These are phyloP conservation scores for Lizanozyma gosingica DNA, from an alignment of 1,139 yeast species.

Conservation along the genomic window DNA sequence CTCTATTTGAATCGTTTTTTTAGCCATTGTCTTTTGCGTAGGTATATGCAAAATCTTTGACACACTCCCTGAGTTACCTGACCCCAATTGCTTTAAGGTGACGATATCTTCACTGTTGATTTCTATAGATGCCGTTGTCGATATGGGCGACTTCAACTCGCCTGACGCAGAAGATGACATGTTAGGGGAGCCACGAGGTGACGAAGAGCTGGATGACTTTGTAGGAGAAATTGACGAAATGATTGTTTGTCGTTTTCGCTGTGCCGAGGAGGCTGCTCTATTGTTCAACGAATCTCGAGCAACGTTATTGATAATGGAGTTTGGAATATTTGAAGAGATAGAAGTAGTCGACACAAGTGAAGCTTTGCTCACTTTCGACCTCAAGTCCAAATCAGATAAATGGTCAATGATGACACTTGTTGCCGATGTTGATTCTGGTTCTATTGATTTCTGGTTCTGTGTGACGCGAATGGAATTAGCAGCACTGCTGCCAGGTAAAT, in stretches of 20 bases:
- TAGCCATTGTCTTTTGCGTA: constrained; percentile 82
- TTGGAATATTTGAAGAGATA: no score
- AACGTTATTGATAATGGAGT: no score
- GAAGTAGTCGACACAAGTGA: not conserved
- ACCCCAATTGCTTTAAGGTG: constrained; percentile 69
- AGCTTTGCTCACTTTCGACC: constrained; percentile 1
- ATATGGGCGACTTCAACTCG: constrained; percentile 21
- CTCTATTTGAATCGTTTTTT: constrained; percentile 80
- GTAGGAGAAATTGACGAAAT: constrained; percentile 39
- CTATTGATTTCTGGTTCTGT: constrained; percentile 8
- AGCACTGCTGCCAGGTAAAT: constrained; percentile 4
- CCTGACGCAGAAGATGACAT: constrained; percentile 15
- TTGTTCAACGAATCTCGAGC: no score
- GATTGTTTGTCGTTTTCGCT: constrained; percentile 33
- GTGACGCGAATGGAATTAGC: not conserved
- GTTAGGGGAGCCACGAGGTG: constrained; percentile 37
- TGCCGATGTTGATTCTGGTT: constrained; percentile 20
- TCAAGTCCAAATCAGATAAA: constrained; percentile 21
- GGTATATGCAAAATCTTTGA: constrained; percentile 84
- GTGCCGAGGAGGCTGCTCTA: no score
- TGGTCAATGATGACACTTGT: constrained; percentile 20
- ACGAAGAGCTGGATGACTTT: constrained; percentile 20
- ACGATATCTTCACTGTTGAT: constrained; percentile 63
- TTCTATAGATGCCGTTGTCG: constrained; percentile 30
- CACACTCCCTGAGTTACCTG: constrained; percentile 93